phyloP scores from a whole-genome alignment of 352 stramenopile genomes.

The Peronospora belbahrii region DNA sequence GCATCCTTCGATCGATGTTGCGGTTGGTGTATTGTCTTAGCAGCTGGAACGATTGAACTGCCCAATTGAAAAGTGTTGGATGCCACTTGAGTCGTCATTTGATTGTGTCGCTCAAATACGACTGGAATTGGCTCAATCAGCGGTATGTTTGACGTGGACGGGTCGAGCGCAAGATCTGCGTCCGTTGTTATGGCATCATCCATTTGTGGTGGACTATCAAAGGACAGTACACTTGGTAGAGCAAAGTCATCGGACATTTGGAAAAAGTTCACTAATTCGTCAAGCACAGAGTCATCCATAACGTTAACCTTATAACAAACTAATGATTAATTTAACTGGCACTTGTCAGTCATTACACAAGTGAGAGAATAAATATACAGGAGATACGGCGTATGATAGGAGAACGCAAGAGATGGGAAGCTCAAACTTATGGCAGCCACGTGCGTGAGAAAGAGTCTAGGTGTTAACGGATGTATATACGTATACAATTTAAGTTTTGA shows the following conservation, averaged over 20 bases:
- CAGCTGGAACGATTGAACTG: not conserved
- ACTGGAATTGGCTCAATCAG: not conserved
- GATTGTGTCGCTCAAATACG: no score
- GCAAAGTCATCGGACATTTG: conserved; percentile 15
- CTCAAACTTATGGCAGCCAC: no score
- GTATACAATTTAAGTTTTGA: no score
- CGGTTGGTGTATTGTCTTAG: not conserved
- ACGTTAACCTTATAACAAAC: conserved; percentile 1
- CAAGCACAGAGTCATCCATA: conserved; percentile 22
- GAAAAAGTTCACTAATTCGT: conserved; percentile 23
- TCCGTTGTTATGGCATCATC: not conserved
- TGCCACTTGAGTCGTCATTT: not conserved
- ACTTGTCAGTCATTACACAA: no score
- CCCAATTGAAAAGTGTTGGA: not conserved
- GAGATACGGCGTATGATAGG: no score
- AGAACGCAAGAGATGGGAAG: no score
- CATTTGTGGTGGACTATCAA: conserved; percentile 1
- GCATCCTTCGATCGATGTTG: conserved; percentile 21
- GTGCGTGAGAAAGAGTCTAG: no score
- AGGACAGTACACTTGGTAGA: conserved; percentile 4
- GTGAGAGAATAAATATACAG: conserved; percentile 23
- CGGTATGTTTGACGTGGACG: not conserved
- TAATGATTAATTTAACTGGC: no score
- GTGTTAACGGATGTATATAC: no score
- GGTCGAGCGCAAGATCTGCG: conserved; percentile 1